phyloP scores from a whole-genome alignment of 768 basidiomycete genomes.

The Mycena haematopus region DNA sequence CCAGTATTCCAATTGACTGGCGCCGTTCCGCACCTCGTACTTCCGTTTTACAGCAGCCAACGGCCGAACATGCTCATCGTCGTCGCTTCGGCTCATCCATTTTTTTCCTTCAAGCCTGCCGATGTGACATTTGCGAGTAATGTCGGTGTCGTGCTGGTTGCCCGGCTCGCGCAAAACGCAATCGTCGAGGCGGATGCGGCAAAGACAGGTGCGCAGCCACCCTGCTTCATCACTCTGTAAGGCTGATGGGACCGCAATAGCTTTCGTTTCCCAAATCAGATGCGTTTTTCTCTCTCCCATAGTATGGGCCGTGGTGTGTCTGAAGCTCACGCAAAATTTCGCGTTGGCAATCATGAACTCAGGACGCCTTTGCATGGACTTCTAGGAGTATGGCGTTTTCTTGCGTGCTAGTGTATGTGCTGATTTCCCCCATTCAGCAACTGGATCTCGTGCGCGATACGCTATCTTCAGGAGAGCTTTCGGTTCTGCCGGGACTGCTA shows the following conservation, averaged over 20 bases:
- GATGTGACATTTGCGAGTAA: conserved; percentile 22
- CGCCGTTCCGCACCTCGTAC: conserved; percentile 8
- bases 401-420: not conserved
- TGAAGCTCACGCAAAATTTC: not conserved
- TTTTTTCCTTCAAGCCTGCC: conserved; percentile 9
- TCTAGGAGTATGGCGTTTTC: conserved; percentile 12
- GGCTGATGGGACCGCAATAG: not conserved
- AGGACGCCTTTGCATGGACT: conserved; percentile 25
- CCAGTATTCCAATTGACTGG: not conserved
- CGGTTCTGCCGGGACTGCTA: conserved; percentile 7
- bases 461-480: conserved; percentile 9
- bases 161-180: conserved; percentile 5
- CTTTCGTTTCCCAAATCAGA: conserved; percentile 26
- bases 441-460: conserved; percentile 21
- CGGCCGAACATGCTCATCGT: conserved; percentile 21
- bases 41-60: conserved; percentile 17
- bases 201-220: conserved; percentile 12
- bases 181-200: conserved; percentile 25
- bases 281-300: conserved; percentile 4
- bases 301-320: not conserved
- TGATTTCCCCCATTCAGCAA: conserved; percentile 11
- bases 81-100: conserved; percentile 5
- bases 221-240: not conserved
- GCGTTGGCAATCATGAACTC: conserved; percentile 21
- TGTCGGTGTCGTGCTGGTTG: conserved; percentile 15